phyloP scores from a whole-genome alignment of 2,329 filamentous ascomycete genomes.

The Paraphoma chrysanthemicola region DNA sequence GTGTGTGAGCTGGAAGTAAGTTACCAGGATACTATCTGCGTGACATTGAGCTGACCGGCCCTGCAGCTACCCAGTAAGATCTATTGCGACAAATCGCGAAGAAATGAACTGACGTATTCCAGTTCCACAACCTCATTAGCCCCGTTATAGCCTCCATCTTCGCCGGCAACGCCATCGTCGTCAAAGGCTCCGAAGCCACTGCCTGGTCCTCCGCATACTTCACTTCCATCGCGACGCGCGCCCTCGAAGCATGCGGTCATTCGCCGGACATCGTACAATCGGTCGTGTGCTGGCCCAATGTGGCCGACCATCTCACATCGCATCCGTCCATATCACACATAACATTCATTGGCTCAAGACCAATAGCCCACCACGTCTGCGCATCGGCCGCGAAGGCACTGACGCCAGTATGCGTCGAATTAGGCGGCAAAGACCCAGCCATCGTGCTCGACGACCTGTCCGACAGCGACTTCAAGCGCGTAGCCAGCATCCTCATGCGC shows the following conservation, averaged over 20 bases:
- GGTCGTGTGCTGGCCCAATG: slow-evolving; percentile 85
- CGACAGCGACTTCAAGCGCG: slow-evolving; percentile 69
- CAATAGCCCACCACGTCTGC: slow-evolving; percentile 87
- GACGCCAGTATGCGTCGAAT: slow-evolving; percentile 87
- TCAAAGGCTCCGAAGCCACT: slow-evolving; percentile 95
- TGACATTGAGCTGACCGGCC: slow-evolving; percentile 11
- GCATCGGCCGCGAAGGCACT: slow-evolving; percentile 83
- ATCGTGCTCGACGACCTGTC: slow-evolving; percentile 82
- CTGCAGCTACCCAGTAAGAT: slow-evolving; percentile 52
- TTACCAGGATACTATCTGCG: slow-evolving; percentile 2
- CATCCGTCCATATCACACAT: slow-evolving; percentile 86
- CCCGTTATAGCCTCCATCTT: slow-evolving; percentile 92
- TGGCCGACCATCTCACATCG: slow-evolving; percentile 81
- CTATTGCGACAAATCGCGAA: neutral
- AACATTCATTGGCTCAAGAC: slow-evolving; percentile 92
- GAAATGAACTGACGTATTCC: slow-evolving; percentile 35
- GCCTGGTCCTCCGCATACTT: slow-evolving; percentile 93
- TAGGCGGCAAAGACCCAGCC: slow-evolving; percentile 94
- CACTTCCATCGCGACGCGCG: slow-evolving; percentile 76
- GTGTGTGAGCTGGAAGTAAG: slow-evolving; percentile 94
- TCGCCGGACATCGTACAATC: slow-evolving; percentile 82
- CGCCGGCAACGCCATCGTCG: slow-evolving; percentile 86
- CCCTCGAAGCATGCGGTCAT: slow-evolving; percentile 82
- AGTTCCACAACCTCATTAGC: slow-evolving; percentile 93
- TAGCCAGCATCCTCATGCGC: slow-evolving; percentile 84